Base-by-base conservation (phyloP, 2,329 filamentous ascomycete species). In the Sporothrix dimorphospora region DNA sequence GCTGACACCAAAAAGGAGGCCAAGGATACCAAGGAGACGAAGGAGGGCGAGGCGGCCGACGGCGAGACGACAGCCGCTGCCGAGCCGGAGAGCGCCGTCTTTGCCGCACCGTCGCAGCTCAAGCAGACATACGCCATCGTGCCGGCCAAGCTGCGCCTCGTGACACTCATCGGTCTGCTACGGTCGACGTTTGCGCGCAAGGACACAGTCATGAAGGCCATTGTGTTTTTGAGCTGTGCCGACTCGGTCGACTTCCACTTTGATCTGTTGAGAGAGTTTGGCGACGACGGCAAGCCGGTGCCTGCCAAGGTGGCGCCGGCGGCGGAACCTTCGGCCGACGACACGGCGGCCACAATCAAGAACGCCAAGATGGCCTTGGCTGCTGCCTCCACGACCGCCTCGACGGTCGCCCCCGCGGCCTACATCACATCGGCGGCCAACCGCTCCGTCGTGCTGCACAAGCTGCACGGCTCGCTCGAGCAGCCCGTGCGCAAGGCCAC, bases 191-290 rank as follows among this genome's bases (percentile, higher is more conserved):
- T 99, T 80, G 91, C 93, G 72, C 88, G 94, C 21, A 93, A 92
- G 80, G 95, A 94, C 0, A 94, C 93, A 1, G 92, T 97, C 21
- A 98, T 97, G 93, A 98, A 99, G 81, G 93, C 92, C 27, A 98
- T 99, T 73, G 87, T 99, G 47, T 99, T 99, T 82, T 92, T 99
- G 66, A 97, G 95, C 12, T 99, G 96, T 78, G 94, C 96, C 24
- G 96, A 99, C 80, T 96, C 94, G 1, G 96, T 98, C 73, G 94
- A 99, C 79, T 99, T 98, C 77, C 95, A 98, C 80, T 98, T 94
- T 79, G 92, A 97, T 73, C 83, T 97, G 3, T 88, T 99, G 72
- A 91, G 85, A 57, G 81, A 82, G 30, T 76, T 79, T 45, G 71
- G 70, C 51, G 65, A 71, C 38, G 71, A 69, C 27, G 67, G 53